Evolutionary conservation across 345 rosid species (phyloP), one percentile per base, ranked within the genome.

Genomic region (Cardamine occulta): DNA sequence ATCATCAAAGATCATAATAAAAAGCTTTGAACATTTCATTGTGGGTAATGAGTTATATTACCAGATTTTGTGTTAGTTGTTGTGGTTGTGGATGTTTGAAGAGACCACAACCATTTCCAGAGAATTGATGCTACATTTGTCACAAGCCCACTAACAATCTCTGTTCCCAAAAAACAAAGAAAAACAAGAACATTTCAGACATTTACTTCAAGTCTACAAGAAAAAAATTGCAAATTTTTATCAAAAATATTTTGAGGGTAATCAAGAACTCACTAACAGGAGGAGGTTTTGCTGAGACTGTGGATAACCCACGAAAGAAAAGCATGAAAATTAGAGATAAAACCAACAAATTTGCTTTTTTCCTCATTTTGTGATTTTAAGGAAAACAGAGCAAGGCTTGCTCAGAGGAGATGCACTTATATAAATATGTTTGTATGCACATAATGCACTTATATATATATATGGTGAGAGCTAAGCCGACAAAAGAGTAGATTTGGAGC

Each of bases 31-130:
- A 11, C 19, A 47, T 48, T 1, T 56, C 11, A 42, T 34, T 23
- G 49, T 56, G 37, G 42, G 49, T 45, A 9, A 29, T 56, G 51
- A 8, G 14, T 35, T 35, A 54, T 11, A 29, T 58, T 79, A 91
- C 99, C 86, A 75, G 96, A 80, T 81, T 85, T 87, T 23, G 89
- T 77, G 61, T 91, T 80, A 28, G 86, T 69, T 60, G 93, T 76
- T 76, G 81, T 72, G 40, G 81, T 73, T 60, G 96, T 80, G 23
- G 87, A 79, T 69, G 95, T 74, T 64, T 89, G 88, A 37, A 91
- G 87, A 45, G 99, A 87, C 98, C 96, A 91, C 2, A 96, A 79
- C 96, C 97, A 93, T 80, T 93, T 93, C 83, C 88, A 84, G 29
- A 89, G 81, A 57, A 84, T 83, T 73, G 98, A 86, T 32, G 86